Conservation (phyloP, 2,329 filamentous ascomycete genomes). For the Cadophora malorum region DNA sequence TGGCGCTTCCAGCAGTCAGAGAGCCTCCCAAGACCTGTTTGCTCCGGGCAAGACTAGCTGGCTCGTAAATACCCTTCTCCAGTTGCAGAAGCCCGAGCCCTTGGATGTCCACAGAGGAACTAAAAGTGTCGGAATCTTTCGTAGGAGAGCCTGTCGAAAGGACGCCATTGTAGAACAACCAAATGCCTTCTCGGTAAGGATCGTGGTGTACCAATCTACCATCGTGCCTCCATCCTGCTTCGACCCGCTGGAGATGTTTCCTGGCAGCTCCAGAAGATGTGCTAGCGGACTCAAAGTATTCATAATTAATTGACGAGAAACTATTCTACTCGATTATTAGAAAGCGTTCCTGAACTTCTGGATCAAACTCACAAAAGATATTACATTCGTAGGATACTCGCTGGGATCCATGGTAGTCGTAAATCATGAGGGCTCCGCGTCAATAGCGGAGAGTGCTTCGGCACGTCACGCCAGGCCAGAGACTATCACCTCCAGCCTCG, state of each 20-base stretch:
- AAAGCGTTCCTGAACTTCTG: neutral
- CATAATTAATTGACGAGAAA: conserved; percentile 44
- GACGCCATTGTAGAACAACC: conserved; percentile 38
- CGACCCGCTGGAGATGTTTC: conserved; percentile 41
- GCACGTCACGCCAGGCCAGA: neutral
- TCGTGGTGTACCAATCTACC: conserved; percentile 43
- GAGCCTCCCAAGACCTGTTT: conserved; percentile 33
- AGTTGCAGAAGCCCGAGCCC: conserved; percentile 35
- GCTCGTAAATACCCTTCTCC: conserved; percentile 42
- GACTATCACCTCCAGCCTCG: neutral
- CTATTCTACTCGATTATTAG: conserved; percentile 38
- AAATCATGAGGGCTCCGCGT: conserved; percentile 26
- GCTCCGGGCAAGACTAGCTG: conserved; percentile 38
- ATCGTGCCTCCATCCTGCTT: conserved; percentile 41
- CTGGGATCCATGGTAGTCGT: conserved; percentile 45
- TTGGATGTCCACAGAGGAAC: conserved; percentile 32
- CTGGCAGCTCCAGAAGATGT: conserved; percentile 31
- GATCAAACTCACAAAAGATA: conserved; percentile 43
- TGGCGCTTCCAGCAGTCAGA: conserved; percentile 37
- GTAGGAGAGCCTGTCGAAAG: conserved; percentile 25
- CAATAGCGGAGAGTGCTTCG: neutral
- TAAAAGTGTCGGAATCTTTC: conserved; percentile 18
- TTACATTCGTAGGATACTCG: conserved; percentile 46
- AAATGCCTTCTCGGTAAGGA: conserved; percentile 41
- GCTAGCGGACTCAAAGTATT: conserved; percentile 42